These are phyloP conservation scores for Sugiyamaella boreocaroliniensis DNA, from an alignment of 805 yeast species.

Conservation along the genomic window DNA sequence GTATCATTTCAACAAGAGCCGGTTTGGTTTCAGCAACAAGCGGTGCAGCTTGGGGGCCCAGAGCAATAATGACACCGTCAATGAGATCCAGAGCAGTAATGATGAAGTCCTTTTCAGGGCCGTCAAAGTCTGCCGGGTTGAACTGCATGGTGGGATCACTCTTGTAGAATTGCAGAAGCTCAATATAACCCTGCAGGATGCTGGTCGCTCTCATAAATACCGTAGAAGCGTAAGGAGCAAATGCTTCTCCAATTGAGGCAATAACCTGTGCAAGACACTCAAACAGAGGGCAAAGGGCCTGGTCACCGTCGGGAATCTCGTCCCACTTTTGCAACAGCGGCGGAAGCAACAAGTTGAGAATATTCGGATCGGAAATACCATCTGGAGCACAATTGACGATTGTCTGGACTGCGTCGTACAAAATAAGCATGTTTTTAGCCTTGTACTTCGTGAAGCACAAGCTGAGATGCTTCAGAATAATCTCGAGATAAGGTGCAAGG, in stretches of 20 bases:
- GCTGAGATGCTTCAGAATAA: slow-evolving; percentile 62
- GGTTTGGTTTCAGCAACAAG: slow-evolving; percentile 38
- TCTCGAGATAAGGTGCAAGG: slow-evolving; percentile 56
- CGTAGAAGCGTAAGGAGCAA: slow-evolving; percentile 83
- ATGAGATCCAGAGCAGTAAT: slow-evolving; percentile 84
- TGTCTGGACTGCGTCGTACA: slow-evolving; percentile 88
- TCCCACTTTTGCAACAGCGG: slow-evolving; percentile 83
- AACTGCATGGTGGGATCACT: slow-evolving; percentile 44
- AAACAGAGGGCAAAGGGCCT: slow-evolving; percentile 81
- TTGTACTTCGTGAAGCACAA: slow-evolving; percentile 73
- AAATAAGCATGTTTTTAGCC: slow-evolving; percentile 68
- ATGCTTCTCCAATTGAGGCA: slow-evolving; percentile 72
- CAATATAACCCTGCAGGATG: slow-evolving; percentile 62
- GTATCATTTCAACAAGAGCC: slow-evolving; percentile 51
- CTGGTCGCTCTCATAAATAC: slow-evolving; percentile 73
- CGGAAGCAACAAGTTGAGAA: slow-evolving; percentile 61
- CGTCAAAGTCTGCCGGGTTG: neutral
- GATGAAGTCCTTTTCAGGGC: slow-evolving; percentile 82
- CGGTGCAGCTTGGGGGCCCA: slow-evolving; percentile 55
- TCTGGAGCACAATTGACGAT: slow-evolving; percentile 71
- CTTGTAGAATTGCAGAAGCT: slow-evolving; percentile 54
- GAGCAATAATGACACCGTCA: slow-evolving; percentile 90
- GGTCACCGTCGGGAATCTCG: slow-evolving; percentile 63
- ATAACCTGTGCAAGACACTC: slow-evolving; percentile 93
- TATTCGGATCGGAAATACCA: slow-evolving; percentile 44